Evolutionary conservation across 768 basidiomycete species (phyloP).

Genomic region (Pleurotus citrinopileatus): DNA sequence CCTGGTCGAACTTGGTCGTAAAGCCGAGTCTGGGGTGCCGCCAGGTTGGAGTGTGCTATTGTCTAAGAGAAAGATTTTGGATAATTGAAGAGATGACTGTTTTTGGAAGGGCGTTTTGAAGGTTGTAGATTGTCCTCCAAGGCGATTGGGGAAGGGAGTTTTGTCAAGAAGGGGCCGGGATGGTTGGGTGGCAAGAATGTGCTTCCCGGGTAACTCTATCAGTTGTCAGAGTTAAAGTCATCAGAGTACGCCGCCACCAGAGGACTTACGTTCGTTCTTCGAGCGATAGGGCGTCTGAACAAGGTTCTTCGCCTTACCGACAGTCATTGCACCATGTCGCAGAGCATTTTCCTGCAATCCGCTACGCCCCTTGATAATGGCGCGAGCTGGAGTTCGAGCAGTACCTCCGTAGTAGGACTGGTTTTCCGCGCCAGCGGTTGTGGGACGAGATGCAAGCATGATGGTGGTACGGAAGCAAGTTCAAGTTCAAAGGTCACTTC

Average conservation of each 20-base stretch:
- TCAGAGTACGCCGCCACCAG: too few relatives aligned
- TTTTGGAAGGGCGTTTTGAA: conserved; percentile 34
- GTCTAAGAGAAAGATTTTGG: conserved; percentile 22
- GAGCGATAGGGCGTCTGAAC: conserved; percentile 6
- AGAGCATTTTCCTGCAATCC: conserved; percentile 9
- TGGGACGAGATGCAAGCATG: conserved; percentile 2
- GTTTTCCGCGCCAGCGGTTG: neutral
- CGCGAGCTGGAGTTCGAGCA: conserved; percentile 4
- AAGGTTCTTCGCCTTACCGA: neutral
- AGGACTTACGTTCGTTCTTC: conserved; percentile 2
- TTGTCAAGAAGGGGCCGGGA: conserved; percentile 66
- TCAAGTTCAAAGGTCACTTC: neutral
- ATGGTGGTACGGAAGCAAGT: neutral
- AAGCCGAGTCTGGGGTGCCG: conserved; percentile 36
- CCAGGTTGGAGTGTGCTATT: conserved; percentile 19
- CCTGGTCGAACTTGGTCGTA: conserved; percentile 66
- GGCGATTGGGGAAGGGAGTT: conserved; percentile 73
- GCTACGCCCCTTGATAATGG: conserved; percentile 6
- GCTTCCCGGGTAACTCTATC: conserved; percentile 7
- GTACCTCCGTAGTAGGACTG: neutral
- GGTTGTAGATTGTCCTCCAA: conserved; percentile 18
- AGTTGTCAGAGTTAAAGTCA: too few relatives aligned
- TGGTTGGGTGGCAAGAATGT: conserved; percentile 17
- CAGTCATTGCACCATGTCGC: conserved; percentile 4
- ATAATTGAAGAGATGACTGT: conserved; percentile 34